Conservation (phyloP, 345 rosid genomes). For the Citrus reticulata region DNA sequence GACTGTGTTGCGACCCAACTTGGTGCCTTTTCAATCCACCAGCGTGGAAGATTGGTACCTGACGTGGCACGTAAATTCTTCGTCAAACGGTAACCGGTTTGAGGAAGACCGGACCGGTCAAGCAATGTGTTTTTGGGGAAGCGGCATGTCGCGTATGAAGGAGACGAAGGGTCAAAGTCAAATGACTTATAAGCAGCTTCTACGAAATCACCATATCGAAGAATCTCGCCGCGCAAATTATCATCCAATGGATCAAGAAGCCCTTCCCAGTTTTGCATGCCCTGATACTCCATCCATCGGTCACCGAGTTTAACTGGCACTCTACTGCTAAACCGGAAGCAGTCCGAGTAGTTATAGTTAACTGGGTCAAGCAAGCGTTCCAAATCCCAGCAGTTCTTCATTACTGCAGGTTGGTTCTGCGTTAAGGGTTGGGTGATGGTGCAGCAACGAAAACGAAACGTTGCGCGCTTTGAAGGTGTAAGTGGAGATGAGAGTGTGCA, state of each 20-base stretch:
- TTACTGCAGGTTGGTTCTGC: not conserved
- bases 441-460: conserved; percentile 6
- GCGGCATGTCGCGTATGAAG: conserved; percentile 56
- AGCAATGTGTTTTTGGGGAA: conserved; percentile 54
- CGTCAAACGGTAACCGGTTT: conserved; percentile 68
- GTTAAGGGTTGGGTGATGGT: conserved; percentile 14
- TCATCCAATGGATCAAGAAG: conserved; percentile 84
- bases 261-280: conserved; percentile 58
- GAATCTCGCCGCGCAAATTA: conserved; percentile 64
- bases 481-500: conserved; percentile 11
- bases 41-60: conserved; percentile 64
- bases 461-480: not conserved
- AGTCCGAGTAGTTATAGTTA: conserved; percentile 3
- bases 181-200: conserved; percentile 75
- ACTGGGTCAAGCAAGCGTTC: conserved; percentile 50
- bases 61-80: conserved; percentile 70
- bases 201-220: conserved; percentile 80
- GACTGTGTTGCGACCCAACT: conserved; percentile 63
- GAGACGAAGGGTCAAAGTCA: conserved; percentile 69
- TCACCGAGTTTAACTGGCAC: conserved; percentile 26
- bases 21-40: conserved; percentile 75
- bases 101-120: conserved; percentile 48
- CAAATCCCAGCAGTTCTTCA: conserved; percentile 24
- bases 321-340: not conserved
- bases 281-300: conserved; percentile 63